A percentile compares a stretch with the other conserved stretches of the same genome.
Conservation (phyloP, 768 basidiomycete species). For the Rhodotorula sphaerocarpa region DNA sequence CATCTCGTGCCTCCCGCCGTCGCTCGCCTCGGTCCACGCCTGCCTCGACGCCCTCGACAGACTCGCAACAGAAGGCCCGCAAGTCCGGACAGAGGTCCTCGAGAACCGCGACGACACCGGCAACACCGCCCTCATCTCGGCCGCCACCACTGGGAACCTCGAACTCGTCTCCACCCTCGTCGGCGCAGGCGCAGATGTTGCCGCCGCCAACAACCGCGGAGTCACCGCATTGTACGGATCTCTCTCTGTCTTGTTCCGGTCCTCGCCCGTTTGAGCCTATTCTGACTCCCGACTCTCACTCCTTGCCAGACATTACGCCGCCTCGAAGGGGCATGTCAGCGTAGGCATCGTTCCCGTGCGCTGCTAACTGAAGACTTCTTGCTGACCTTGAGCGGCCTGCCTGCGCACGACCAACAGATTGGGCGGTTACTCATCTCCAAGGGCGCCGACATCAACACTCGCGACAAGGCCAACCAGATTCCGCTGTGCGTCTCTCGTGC, state of each 20-base stretch:
- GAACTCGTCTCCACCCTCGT: constrained; percentile 66
- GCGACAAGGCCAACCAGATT: constrained; percentile 84
- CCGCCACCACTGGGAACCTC: constrained; percentile 69
- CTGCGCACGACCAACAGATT: too few species aligned
- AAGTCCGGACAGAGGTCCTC: constrained; percentile 3
- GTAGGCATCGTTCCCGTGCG: constrained; percentile 48
- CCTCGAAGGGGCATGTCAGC: constrained; percentile 77
- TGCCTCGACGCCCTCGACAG: constrained; percentile 24
- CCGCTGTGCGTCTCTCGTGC: constrained; percentile 76
- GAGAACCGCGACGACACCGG: constrained; percentile 30
- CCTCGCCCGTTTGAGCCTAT: background rate
- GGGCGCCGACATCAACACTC: constrained; percentile 71
- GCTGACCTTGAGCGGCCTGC: too few species aligned
- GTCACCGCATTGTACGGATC: constrained; percentile 66
- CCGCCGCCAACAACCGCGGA: constrained; percentile 69
- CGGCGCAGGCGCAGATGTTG: constrained; percentile 74
- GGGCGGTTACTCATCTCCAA: constrained; percentile 38
- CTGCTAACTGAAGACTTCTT: too few species aligned
- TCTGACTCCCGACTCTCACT: background rate
- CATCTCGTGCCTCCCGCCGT: constrained; percentile 26
- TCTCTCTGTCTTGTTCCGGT: background rate
- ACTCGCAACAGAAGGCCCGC: constrained; percentile 1
- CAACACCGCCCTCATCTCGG: constrained; percentile 24
- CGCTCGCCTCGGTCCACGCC: constrained; percentile 10
- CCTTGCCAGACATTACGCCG: constrained; percentile 69